Conservation (phyloP, 148 eudicot species). For the Oxyria digyna region DNA sequence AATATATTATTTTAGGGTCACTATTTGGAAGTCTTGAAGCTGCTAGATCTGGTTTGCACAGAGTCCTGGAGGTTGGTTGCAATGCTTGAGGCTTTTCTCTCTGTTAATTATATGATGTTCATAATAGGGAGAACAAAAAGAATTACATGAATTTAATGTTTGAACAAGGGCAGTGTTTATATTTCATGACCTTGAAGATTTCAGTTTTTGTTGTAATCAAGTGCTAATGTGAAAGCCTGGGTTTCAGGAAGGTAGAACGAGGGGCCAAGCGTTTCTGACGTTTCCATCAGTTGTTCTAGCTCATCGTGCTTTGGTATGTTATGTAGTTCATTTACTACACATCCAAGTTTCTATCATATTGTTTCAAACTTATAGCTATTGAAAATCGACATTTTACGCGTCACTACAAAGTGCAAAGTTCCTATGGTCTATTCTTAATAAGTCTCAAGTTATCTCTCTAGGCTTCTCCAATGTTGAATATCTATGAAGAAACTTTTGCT, state of each 20-base stretch:
- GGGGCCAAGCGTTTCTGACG: conserved; percentile 93
- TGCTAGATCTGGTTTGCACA: conserved; percentile 57
- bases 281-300: conserved; percentile 85
- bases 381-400: no score
- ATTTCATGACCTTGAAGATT: background rate
- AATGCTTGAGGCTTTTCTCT: background rate
- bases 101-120: background rate
- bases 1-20: conserved; percentile 39
- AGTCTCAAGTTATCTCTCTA: no score
- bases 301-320: conserved; percentile 62
- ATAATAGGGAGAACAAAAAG: background rate
- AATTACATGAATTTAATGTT: background rate
- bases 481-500: no score
- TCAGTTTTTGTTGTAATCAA: background rate
- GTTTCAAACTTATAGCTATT: no score
- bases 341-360: background rate
- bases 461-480: no score
- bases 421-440: no score
- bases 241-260: conserved; percentile 90
- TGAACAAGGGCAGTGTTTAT: background rate
- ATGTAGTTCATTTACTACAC: background rate
- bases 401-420: no score
- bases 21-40: conserved; percentile 61
- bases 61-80: conserved; percentile 70
- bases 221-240: background rate